Percentiles rank a stretch among this genome's conserved stretches.
These are phyloP conservation scores for Colletotrichum sp. DNA, from an alignment of 2,329 filamentous ascomycete species.

Conservation along the genomic window DNA sequence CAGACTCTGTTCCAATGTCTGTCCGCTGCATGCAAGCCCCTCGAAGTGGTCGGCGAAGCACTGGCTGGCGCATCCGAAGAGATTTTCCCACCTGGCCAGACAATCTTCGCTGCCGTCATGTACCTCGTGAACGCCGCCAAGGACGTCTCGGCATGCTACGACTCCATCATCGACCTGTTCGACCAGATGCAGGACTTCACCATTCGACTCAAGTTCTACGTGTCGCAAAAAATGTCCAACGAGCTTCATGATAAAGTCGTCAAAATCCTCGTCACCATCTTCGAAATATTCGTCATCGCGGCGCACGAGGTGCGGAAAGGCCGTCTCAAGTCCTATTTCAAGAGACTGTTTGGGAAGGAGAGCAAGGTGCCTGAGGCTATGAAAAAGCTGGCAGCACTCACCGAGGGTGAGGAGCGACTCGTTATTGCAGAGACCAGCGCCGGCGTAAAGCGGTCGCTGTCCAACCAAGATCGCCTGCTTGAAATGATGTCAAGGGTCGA, in stretches of 20 bases:
- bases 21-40: slow-evolving; percentile 34
- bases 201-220: slow-evolving; percentile 44
- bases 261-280: slow-evolving; percentile 45
- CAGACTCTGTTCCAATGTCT: slow-evolving; percentile 39
- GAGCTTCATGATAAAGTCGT: slow-evolving; percentile 44
- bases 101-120: slow-evolving; percentile 47
- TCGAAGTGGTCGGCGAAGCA: slow-evolving; percentile 45
- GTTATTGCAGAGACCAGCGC: slow-evolving; percentile 50
- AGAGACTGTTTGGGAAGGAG: slow-evolving; percentile 42
- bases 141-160: slow-evolving; percentile 49
- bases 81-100: slow-evolving; percentile 44
- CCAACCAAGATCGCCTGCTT: slow-evolving; percentile 40
- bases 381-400: slow-evolving; percentile 44
- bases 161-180: slow-evolving; percentile 50
- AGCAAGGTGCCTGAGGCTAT: slow-evolving; percentile 44
- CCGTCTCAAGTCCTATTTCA: slow-evolving; percentile 45
- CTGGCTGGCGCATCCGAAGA: slow-evolving; percentile 39
- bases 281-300: slow-evolving; percentile 50
- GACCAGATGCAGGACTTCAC: slow-evolving; percentile 48
- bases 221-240: slow-evolving; percentile 39
- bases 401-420: slow-evolving; percentile 44
- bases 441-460: slow-evolving; percentile 38
- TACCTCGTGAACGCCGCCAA: slow-evolving; percentile 49
- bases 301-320: slow-evolving; percentile 46
- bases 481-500: slow-evolving; percentile 30